Base-by-base conservation (phyloP, 805 yeast genomes). In the Monosporozyma yasuniensis region DNA sequence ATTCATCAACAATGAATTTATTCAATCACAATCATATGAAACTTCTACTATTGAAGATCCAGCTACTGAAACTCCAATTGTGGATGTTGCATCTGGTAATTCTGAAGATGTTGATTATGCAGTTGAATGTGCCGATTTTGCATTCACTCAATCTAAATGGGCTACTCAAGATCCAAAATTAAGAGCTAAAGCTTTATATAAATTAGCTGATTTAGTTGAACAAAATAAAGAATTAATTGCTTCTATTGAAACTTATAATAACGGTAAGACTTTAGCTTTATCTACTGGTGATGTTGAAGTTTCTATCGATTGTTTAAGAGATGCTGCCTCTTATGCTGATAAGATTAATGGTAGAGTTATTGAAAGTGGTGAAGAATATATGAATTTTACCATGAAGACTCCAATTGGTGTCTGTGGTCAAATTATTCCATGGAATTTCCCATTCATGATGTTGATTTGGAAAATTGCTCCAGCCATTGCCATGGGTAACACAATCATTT, bases 341-440 rank as follows among this genome's bases (percentile, higher is more conserved):
- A 81, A 82, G 67, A 61, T 81, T 49, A 75, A 73, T 56, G 93
- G 91, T 58, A 73, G 80, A 63, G 68, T 78, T 41, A 75, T 83
- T 47, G 77, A 80, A 59, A 77, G 87, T 44, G 87, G 86, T 54
- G 70, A 72, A 46, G 69, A 78, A 39, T 83, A 84, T 66, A 76
- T 81, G 60, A 78, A 76, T 58, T 84, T 75, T 71, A 80, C 86
- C 50, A 74, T 77, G 64, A 79, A 79, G 66, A 89, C 83, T 67
- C 90, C 91, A 58, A 67, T 84, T 56, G 91, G 90, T 66, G 85
- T 84, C 39, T 83, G 88, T 72, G 91, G 90, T 56, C 88, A 83
- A 67, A 83, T 84, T 55, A 84, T 84, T 54, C 90, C 91, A 65
- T 84, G 90, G 90, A 84, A 84, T 67, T 84, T 84, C 78, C 91